Conservation (phyloP, 768 basidiomycete species). For the Tylopilus subfusipes region DNA sequence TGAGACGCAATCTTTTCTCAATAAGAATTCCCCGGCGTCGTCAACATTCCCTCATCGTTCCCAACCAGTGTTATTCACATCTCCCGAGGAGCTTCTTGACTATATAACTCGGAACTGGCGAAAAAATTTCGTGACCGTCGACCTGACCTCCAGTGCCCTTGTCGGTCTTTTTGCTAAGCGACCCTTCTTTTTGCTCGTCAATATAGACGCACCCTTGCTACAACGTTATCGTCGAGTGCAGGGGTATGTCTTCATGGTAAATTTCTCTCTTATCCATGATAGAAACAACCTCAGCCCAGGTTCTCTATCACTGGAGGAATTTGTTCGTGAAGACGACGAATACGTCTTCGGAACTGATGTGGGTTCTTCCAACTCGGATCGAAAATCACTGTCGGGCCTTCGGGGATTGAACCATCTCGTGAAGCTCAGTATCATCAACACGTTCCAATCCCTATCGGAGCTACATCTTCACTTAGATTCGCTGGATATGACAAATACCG, state of each 20-base stretch:
- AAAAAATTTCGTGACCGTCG: conserved; percentile 74
- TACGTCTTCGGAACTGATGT: conserved; percentile 52
- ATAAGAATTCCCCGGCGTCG: conserved; percentile 19
- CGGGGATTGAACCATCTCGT: conserved; percentile 43
- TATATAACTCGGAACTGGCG: conserved; percentile 83
- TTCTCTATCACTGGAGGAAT: conserved; percentile 57
- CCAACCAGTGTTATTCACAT: conserved; percentile 36
- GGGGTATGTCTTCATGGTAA: conserved; percentile 36
- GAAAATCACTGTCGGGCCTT: conserved; percentile 9
- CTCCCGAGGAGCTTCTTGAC: conserved; percentile 55
- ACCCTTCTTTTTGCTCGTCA: conserved; percentile 86
- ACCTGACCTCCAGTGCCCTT: conserved; percentile 51
- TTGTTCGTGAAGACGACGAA: conserved; percentile 69
- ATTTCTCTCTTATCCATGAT: conserved; percentile 1
- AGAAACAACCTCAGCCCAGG: conserved; percentile 16
- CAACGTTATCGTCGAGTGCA: conserved; percentile 61
- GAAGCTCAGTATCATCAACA: conserved; percentile 60
- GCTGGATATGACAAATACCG: conserved; percentile 65
- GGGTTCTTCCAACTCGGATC: conserved; percentile 20
- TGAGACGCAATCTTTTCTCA: conserved; percentile 18
- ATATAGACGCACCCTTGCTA: conserved; percentile 77
- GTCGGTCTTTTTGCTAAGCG: conserved; percentile 74
- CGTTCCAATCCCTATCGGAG: conserved; percentile 50
- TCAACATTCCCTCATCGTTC: conserved; percentile 21
- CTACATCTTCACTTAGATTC: conserved; percentile 63